Percentiles rank a stretch among this genome's conserved stretches.
Evolutionary conservation across 805 yeast species (phyloP).

Genomic region (Yarrowia sp.): DNA sequence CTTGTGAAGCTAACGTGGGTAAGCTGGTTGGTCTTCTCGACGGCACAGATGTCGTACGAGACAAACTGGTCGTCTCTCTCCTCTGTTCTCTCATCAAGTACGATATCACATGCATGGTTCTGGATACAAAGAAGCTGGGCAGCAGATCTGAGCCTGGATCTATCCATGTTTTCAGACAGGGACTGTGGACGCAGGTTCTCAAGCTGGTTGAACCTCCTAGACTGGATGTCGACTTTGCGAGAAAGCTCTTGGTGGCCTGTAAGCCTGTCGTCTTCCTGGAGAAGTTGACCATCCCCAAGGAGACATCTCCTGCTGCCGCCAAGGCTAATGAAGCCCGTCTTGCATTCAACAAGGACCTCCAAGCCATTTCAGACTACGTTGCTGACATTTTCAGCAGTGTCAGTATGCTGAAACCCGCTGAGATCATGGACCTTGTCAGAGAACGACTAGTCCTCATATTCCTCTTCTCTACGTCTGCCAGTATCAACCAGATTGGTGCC

Average conservation of each 20-base stretch:
- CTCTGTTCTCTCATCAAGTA: slow-evolving; percentile 19
- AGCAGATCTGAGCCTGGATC: slow-evolving; percentile 27
- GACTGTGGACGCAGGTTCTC: slow-evolving; percentile 9
- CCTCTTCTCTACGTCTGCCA: slow-evolving; percentile 8
- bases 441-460: slow-evolving; percentile 15
- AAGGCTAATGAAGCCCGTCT: slow-evolving; percentile 11
- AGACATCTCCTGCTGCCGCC: not conserved
- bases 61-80: not conserved
- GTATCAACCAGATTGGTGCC: slow-evolving; percentile 28
- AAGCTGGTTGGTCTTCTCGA: not conserved
- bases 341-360: slow-evolving; percentile 19
- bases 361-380: slow-evolving; percentile 2
- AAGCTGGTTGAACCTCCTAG: slow-evolving; percentile 20
- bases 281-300: slow-evolving; percentile 14
- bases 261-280: slow-evolving; percentile 24
- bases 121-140: slow-evolving; percentile 19
- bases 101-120: slow-evolving; percentile 29
- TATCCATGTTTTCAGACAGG: slow-evolving; percentile 7
- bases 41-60: not conserved
- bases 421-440: slow-evolving; percentile 17
- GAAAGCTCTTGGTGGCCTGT: slow-evolving; percentile 15
- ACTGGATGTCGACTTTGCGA: slow-evolving; percentile 14
- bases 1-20: slow-evolving; percentile 10
- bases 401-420: slow-evolving; percentile 9
- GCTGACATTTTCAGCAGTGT: slow-evolving; percentile 15